phyloP scores from a whole-genome alignment of 2,329 filamentous ascomycete genomes.

The Verticillium nonalfalfae region DNA sequence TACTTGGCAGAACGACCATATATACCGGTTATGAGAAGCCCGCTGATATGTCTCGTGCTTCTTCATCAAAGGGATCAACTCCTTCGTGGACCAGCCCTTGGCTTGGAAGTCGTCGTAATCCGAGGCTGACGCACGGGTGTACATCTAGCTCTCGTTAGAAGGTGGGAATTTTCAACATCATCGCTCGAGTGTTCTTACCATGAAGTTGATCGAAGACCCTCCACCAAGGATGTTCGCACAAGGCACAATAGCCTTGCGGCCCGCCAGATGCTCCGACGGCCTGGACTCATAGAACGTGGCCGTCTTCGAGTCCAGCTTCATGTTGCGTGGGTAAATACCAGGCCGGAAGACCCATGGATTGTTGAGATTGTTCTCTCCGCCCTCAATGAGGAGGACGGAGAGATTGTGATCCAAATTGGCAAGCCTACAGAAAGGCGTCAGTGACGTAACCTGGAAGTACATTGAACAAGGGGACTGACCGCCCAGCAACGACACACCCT shows the following conservation, averaged over 20 bases:
- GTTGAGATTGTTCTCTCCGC: conserved; percentile 67
- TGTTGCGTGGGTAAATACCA: conserved; percentile 71
- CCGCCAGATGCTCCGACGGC: conserved; percentile 65
- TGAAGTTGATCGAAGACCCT: conserved; percentile 71
- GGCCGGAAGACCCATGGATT: conserved; percentile 74
- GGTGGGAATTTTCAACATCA: neutral
- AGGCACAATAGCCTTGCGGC: conserved; percentile 67
- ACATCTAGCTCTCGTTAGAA: conserved; percentile 46
- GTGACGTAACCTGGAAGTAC: conserved; percentile 28
- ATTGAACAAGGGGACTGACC: conserved; percentile 29
- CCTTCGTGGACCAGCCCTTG: conserved; percentile 72
- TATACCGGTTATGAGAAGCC: conserved; percentile 50
- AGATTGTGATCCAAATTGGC: conserved; percentile 73
- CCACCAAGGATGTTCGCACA: conserved; percentile 67
- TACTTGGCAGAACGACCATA: neutral
- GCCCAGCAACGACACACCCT: conserved; percentile 50
- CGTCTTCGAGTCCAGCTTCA: conserved; percentile 74
- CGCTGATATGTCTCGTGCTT: conserved; percentile 77
- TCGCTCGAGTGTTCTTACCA: conserved; percentile 36
- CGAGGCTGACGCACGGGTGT: conserved; percentile 63
- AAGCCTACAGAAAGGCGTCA: conserved; percentile 42
- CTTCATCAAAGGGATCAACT: conserved; percentile 69
- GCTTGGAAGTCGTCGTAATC: conserved; percentile 76
- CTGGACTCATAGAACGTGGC: conserved; percentile 76
- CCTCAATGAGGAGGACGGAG: conserved; percentile 63